Percentiles rank a stretch among this genome's conserved stretches.
phyloP scores from a whole-genome alignment of 306 rosid species.

The Dryas alaskensis region DNA sequence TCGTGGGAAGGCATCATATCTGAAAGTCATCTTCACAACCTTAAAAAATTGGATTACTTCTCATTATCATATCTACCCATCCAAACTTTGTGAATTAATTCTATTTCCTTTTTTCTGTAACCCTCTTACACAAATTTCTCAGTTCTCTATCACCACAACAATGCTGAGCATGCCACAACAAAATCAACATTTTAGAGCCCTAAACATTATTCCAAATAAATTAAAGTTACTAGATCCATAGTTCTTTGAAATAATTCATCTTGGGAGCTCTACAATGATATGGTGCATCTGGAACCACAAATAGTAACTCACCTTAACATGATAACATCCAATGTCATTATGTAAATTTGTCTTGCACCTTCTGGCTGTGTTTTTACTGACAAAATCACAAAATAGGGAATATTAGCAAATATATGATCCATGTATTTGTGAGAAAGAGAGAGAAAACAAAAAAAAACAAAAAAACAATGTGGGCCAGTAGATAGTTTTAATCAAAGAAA shows the following conservation, averaged over 20 bases:
- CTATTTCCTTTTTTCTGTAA: too few species aligned
- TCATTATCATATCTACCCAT: not conserved
- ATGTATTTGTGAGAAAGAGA: not conserved
- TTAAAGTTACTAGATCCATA: not conserved
- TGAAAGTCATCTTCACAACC: conserved; percentile 10
- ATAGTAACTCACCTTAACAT: not conserved
- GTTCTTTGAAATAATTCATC: not conserved
- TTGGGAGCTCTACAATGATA: not conserved
- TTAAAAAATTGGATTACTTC: not conserved
- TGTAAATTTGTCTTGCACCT: not conserved
- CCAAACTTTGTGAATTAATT: not conserved
- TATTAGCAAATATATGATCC: not conserved
- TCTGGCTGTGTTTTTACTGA: too few species aligned
- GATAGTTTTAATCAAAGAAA: not conserved
- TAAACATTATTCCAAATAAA: too few species aligned
- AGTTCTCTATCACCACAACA: too few species aligned
- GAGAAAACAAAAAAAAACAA: not conserved
- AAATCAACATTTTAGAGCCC: too few species aligned
- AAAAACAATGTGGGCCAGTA: not conserved
- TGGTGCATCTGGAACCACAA: not conserved
- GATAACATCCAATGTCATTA: not conserved
- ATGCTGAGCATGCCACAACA: too few species aligned
- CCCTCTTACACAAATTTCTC: too few species aligned
- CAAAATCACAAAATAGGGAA: not conserved
- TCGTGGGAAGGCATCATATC: conserved; percentile 8